These are phyloP conservation scores for Aspergillus latus DNA, from an alignment of 2,329 filamentous ascomycete genomes.

Conservation along the genomic window DNA sequence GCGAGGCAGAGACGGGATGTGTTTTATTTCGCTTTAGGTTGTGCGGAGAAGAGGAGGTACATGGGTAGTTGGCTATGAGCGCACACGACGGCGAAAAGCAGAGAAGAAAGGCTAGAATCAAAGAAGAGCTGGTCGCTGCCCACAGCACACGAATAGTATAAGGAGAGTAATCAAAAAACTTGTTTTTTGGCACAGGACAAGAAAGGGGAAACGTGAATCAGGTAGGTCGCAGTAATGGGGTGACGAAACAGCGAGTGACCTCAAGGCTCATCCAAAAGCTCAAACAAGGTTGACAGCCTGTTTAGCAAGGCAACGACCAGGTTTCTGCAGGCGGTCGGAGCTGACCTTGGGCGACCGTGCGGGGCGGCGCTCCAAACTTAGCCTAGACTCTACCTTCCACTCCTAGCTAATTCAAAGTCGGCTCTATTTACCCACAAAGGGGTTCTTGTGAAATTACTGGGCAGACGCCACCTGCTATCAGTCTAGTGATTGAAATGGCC, in stretches of 20 bases:
- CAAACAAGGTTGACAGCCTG: conserved; percentile 18
- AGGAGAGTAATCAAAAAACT: neutral
- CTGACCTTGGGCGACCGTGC: conserved; percentile 9
- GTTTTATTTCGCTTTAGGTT: neutral
- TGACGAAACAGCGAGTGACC: conserved; percentile 19
- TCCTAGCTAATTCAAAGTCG: neutral
- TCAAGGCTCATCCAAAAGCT: conserved; percentile 1
- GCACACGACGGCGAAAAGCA: conserved; percentile 10
- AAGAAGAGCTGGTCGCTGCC: neutral
- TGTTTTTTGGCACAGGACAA: neutral
- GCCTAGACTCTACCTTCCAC: conserved; percentile 5
- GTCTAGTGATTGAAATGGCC: neutral
- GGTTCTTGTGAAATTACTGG: neutral
- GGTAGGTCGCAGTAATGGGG: conserved; percentile 11
- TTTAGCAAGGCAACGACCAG: conserved; percentile 16
- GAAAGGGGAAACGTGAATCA: conserved; percentile 1
- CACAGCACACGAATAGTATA: neutral
- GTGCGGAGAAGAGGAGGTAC: conserved; percentile 5
- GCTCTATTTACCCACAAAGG: neutral
- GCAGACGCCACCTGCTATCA: neutral
- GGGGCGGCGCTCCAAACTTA: conserved; percentile 13
- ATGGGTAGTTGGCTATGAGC: conserved; percentile 2
- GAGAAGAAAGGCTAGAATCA: neutral
- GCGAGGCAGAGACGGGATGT: neutral
- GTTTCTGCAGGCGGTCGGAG: conserved; percentile 15